Evolutionary conservation across 768 basidiomycete species (phyloP).

Genomic region (Podaxis sp.): DNA sequence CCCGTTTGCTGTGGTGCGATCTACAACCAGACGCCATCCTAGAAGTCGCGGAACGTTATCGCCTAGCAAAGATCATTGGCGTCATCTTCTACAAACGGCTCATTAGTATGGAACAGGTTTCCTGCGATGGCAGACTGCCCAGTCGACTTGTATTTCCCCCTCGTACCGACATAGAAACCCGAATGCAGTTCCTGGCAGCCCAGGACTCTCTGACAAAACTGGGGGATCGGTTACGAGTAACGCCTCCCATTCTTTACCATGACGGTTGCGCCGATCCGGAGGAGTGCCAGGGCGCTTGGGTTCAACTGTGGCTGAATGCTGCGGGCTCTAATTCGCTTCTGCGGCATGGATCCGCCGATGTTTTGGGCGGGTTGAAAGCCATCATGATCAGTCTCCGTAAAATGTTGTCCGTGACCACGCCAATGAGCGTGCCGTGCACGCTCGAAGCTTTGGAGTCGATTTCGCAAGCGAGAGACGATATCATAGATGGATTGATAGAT

Average conservation of each 20-base stretch:
- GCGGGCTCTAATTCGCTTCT: constrained; percentile 41
- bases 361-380: constrained; percentile 51
- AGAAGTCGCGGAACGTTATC: constrained; percentile 38
- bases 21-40: constrained; percentile 39
- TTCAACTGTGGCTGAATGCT: constrained; percentile 48
- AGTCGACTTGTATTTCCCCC: constrained; percentile 25
- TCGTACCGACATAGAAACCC: constrained; percentile 29
- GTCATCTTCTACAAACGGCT: constrained; percentile 51
- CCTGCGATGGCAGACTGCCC: constrained; percentile 25
- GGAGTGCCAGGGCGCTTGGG: constrained; percentile 46
- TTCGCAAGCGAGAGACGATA: constrained; percentile 32
- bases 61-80: constrained; percentile 36
- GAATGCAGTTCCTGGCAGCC: constrained; percentile 51
- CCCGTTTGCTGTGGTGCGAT: constrained; percentile 46
- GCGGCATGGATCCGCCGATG: constrained; percentile 45
- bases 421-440: constrained; percentile 37
- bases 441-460: constrained; percentile 42
- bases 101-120: constrained; percentile 31
- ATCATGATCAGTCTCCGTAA: constrained; percentile 37
- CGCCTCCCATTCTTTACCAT: constrained; percentile 39
- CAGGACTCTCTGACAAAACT: constrained; percentile 48
- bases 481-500: constrained; percentile 32
- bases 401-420: constrained; percentile 26
- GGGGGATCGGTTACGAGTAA: constrained; percentile 48
- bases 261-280: constrained; percentile 44